Evolutionary conservation across 2,329 filamentous ascomycete species (phyloP), one percentile per base, ranked within the genome.

Genomic region (Phaeosphaeria sp.): DNA sequence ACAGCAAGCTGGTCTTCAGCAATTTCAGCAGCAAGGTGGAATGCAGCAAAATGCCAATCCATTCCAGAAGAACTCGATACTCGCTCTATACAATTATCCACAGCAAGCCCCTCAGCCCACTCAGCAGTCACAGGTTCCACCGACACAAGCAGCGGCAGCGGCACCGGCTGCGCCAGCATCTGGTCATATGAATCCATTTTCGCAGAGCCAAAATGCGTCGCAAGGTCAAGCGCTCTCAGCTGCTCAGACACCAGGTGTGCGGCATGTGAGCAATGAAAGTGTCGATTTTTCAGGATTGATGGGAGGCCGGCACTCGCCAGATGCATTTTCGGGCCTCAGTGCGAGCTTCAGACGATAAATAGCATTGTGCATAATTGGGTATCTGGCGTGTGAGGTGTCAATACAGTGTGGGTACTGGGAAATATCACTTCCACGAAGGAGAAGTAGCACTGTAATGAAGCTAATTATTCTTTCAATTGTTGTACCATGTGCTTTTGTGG

Each of bases 281-380:
- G 86, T 91, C 73, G 81, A 82, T 58, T 83, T 83, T 59, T 86
- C 82, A 54, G 83, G 87, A 64, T 85, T 90, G 42, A 82, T 87
- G 74, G 84, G 67, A 66, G 90, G 90, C 10, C 81, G 90, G 43
- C 90, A 93, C 71, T 92, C 90, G 67, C 90, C 90, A 3, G 90
- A 93, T 76, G 90, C 90, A 15, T 93, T 93, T 82, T 87, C 90
- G 2, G 90, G 89, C 50, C 79, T 93, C 62, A 92, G 89, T 68
- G 87, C 89, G 46, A 76, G 78, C 56, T 82, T 73, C 55, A 62
- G 74, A 56, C 64, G 73, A 46, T 77, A 50, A 67, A 47, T n/a
- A 6, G n/a, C 20, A 10, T 13, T 36, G 22, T 50, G 52, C 39
- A 44, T 22, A 50, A 27, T 43, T 22, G 21, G 21, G 22, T 21